These are phyloP conservation scores for Botrytis sinoallii DNA, from an alignment of 2,329 filamentous ascomycete genomes.

Conservation along the genomic window DNA sequence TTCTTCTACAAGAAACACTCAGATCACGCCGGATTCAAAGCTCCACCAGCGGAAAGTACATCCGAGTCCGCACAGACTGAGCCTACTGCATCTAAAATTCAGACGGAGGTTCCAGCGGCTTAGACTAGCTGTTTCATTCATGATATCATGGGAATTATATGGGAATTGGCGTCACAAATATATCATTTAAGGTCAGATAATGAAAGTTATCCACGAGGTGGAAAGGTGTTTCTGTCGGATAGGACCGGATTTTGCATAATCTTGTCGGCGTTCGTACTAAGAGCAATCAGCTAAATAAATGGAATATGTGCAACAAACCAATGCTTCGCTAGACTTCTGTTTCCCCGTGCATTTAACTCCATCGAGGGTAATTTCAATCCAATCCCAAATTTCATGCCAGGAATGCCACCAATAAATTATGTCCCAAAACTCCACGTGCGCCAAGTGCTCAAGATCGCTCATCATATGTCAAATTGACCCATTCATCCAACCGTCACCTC, in stretches of 20 bases:
- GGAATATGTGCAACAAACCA: constrained; percentile 16
- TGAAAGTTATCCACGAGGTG: constrained; percentile 10
- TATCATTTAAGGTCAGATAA: constrained; percentile 13
- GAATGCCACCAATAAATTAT: neutral
- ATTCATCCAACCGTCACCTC: constrained; percentile 23
- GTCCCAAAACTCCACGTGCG: neutral
- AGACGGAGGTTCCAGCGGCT: constrained; percentile 27
- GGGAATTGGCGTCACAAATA: constrained; percentile 10
- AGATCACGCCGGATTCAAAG: constrained; percentile 80
- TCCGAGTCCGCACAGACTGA: constrained; percentile 22
- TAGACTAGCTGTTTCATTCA: constrained; percentile 14
- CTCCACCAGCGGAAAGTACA: constrained; percentile 40
- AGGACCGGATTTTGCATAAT: constrained; percentile 24
- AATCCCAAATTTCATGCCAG: constrained; percentile 5
- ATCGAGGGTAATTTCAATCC: neutral
- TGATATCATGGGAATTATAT: neutral
- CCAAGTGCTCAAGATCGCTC: neutral
- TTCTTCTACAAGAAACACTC: constrained; percentile 89
- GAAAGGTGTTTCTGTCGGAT: constrained; percentile 20
- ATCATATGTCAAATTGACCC: neutral
- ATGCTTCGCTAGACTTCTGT: neutral
- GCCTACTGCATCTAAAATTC: constrained; percentile 25
- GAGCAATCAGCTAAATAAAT: constrained; percentile 8
- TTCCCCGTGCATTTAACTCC: neutral
- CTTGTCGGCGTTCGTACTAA: constrained; percentile 20